These are phyloP conservation scores for Xylaria telfairii DNA, from an alignment of 495 filamentous ascomycete species.

Conservation along the genomic window DNA sequence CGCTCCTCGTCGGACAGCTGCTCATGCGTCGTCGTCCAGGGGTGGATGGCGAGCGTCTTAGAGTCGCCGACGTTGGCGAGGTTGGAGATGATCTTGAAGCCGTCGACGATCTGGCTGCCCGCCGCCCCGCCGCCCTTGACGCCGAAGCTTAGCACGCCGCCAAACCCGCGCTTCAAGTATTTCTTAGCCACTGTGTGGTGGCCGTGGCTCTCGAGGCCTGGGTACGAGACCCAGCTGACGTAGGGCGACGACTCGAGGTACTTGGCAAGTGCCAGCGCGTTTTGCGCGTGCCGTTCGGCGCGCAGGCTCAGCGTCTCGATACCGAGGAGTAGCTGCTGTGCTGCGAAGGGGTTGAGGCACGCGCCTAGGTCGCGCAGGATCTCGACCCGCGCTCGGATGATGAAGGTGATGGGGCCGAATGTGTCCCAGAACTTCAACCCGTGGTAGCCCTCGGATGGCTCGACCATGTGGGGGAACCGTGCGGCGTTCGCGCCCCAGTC, in stretches of 20 bases:
- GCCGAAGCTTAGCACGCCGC: constrained; percentile 91
- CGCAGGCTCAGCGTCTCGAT: constrained; percentile 89
- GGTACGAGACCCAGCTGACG: constrained; percentile 94
- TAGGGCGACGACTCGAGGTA: constrained; percentile 85
- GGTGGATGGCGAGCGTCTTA: constrained; percentile 96
- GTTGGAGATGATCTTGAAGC: constrained; percentile 94
- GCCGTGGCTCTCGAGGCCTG: constrained; percentile 81
- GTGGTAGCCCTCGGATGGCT: constrained; percentile 93
- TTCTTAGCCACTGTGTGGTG: constrained; percentile 85
- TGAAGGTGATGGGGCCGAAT: constrained; percentile 84
- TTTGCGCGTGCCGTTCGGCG: constrained; percentile 85
- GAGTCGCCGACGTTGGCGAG: constrained; percentile 80
- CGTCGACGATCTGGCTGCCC: constrained; percentile 87
- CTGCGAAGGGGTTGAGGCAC: constrained; percentile 88
- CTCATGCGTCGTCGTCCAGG: constrained; percentile 95
- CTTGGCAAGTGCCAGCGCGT: constrained; percentile 79
- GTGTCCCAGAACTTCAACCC: constrained; percentile 98
- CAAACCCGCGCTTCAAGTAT: constrained; percentile 86
- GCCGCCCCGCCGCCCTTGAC: constrained; percentile 85
- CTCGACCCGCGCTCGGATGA: constrained; percentile 77
- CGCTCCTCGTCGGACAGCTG: constrained; percentile 88
- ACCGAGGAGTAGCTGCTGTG: constrained; percentile 91
- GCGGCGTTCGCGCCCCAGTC: constrained; percentile 91
- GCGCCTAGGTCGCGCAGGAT: constrained; percentile 88
- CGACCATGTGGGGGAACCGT: constrained; percentile 92